Conservation (phyloP, 2,329 filamentous ascomycete species). For the Aspergillus quadricinctus region DNA sequence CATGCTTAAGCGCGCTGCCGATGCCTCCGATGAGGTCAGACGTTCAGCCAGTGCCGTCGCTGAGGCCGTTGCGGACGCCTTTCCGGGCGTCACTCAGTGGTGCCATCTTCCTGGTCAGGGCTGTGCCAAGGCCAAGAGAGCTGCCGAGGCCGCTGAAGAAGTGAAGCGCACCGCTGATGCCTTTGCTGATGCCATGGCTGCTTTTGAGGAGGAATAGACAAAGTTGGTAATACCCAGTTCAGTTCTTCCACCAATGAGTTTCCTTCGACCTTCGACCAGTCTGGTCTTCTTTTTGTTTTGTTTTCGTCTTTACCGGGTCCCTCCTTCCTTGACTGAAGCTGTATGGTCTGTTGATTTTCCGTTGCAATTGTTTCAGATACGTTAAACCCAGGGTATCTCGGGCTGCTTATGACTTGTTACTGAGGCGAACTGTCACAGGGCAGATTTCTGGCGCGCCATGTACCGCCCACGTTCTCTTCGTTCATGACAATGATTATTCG, state of each 20-base stretch:
- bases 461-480: not conserved
- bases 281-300: too few species aligned
- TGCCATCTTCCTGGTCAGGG: conserved; percentile 31
- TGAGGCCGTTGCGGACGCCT: conserved; percentile 25
- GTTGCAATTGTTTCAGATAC: not conserved
- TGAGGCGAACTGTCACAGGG: not conserved
- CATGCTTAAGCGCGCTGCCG: conserved; percentile 25
- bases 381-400: not conserved
- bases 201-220: conserved; percentile 26
- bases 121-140: conserved; percentile 60
- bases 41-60: conserved; percentile 31
- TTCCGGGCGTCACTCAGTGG: conserved; percentile 24
- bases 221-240: conserved; percentile 7
- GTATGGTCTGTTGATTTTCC: not conserved
- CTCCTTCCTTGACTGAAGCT: not conserved
- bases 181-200: conserved; percentile 30
- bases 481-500: not conserved
- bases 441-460: not conserved
- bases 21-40: conserved; percentile 24
- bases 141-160: conserved; percentile 60
- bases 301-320: not conserved
- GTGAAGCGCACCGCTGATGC: conserved; percentile 31
- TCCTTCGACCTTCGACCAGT: not conserved
- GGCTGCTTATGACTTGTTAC: not conserved
- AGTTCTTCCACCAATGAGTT: not conserved